Conservation (phyloP, 176 grass and related monocot genomes). For the Musa itinerans region DNA sequence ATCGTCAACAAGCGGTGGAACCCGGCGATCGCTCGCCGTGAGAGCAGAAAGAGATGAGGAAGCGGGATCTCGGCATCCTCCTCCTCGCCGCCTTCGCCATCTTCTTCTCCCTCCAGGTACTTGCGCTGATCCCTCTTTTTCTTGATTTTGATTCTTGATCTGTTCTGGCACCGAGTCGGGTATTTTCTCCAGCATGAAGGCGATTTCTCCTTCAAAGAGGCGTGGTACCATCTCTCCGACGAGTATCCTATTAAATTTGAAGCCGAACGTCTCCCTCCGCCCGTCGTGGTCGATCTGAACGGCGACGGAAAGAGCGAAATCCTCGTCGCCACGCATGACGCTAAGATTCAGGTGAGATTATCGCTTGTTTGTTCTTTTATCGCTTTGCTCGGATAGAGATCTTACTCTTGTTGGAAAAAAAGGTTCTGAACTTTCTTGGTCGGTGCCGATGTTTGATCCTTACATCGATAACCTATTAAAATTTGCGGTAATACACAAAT, state of each 20-base stretch:
- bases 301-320: constrained; percentile 80
- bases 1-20: background rate
- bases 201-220: constrained; percentile 83
- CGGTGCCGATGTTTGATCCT: no score
- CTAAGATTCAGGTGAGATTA: constrained; percentile 68
- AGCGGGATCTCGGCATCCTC: constrained; percentile 83
- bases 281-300: constrained; percentile 82
- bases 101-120: constrained; percentile 89
- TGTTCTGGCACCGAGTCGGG: background rate
- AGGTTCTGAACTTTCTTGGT: background rate
- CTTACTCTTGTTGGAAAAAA: background rate
- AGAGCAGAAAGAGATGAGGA: constrained; percentile 40
- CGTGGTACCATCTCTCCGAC: constrained; percentile 86
- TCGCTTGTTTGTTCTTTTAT: background rate
- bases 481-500: background rate
- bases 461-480: background rate
- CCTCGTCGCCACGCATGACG: constrained; percentile 78
- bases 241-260: constrained; percentile 86
- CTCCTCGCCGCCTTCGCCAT: constrained; percentile 87
- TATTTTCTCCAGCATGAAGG: constrained; percentile 48
- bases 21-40: background rate
- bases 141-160: constrained; percentile 1
- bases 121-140: background rate
- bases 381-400: background rate
- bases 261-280: constrained; percentile 71